phyloP scores from a whole-genome alignment of 441 rosid genomes.

The Kokia cookei region DNA sequence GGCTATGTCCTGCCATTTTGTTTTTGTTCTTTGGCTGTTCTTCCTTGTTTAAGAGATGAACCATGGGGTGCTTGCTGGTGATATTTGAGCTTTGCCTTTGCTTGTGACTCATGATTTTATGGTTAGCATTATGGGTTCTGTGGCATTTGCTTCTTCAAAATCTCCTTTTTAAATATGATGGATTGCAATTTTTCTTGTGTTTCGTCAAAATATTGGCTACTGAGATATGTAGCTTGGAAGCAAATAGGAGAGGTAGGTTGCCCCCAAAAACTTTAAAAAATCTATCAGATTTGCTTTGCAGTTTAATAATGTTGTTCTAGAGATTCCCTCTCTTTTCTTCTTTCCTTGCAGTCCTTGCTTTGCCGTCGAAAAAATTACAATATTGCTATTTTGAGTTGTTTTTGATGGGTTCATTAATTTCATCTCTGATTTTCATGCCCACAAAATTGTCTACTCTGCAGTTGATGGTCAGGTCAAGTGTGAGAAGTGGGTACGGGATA shows the following conservation, averaged over 20 bases:
- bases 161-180: background rate
- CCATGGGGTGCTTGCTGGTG: background rate
- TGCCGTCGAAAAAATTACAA: background rate
- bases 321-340: background rate
- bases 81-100: background rate
- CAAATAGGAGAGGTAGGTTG: background rate
- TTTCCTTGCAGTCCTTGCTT: background rate
- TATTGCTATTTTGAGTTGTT: background rate
- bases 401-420: background rate
- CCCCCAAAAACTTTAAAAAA: background rate
- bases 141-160: background rate
- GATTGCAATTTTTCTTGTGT: background rate
- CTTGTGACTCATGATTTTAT: background rate
- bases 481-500: slow-evolving; percentile 75
- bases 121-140: background rate
- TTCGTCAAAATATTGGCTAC: background rate
- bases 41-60: background rate
- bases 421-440: background rate
- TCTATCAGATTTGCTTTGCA: background rate
- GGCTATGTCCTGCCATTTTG: background rate
- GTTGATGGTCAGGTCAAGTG: slow-evolving; percentile 77
- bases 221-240: background rate
- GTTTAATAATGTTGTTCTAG: background rate
- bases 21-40: background rate
- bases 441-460: slow-evolving; percentile 23